A percentile compares a stretch with the other conserved stretches of the same genome.
phyloP scores from a whole-genome alignment of 768 basidiomycete genomes.

The Mycena crocata region DNA sequence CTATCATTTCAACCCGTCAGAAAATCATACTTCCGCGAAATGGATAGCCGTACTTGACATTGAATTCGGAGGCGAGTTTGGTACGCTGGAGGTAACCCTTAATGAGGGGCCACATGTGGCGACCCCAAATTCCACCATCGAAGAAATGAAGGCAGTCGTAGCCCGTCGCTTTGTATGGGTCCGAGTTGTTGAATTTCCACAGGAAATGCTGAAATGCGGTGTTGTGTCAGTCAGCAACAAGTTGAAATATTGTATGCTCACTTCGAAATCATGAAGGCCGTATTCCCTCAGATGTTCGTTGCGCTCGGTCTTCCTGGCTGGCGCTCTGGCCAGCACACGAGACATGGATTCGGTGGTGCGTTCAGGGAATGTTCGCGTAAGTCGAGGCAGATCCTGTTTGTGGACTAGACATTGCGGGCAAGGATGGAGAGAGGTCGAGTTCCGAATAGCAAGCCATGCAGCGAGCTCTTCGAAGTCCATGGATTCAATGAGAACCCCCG shows the following conservation, averaged over 20 bases:
- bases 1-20: neutral
- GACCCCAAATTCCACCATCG: constrained; percentile 18
- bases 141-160: constrained; percentile 26
- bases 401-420: constrained; percentile 28
- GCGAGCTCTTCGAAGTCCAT: constrained; percentile 30
- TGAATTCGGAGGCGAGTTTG: constrained; percentile 8
- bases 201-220: constrained; percentile 15
- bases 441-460: constrained; percentile 19
- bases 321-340: neutral
- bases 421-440: constrained; percentile 17
- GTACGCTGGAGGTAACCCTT: constrained; percentile 11
- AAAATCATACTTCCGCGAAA: neutral
- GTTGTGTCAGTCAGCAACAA: neutral
- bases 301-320: neutral
- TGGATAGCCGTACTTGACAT: neutral
- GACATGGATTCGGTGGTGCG: constrained; percentile 24
- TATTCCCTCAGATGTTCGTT: constrained; percentile 15
- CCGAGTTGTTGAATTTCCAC: constrained; percentile 16
- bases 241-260: neutral
- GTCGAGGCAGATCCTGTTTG: constrained; percentile 14
- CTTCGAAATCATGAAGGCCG: constrained; percentile 27
- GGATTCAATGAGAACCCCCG: constrained; percentile 28
- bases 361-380: neutral
- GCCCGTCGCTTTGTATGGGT: constrained; percentile 12
- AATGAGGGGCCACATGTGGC: constrained; percentile 19